A percentile compares a stretch with the other conserved stretches of the same genome.
phyloP scores from a whole-genome alignment of 805 yeast species.

The Ogataea pignaliae region DNA sequence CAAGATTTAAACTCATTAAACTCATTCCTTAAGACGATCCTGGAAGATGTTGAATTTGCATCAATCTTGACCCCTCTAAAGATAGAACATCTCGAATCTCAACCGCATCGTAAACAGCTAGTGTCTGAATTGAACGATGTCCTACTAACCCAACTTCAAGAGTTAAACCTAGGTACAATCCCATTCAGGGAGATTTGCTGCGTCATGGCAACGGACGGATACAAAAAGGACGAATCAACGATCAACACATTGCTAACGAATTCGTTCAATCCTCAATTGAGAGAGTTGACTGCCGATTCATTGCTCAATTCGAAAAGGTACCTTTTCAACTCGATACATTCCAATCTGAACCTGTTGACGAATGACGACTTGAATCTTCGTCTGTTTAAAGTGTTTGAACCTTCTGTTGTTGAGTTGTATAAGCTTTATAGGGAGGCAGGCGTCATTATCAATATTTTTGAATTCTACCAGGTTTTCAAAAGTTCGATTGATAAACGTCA shows the following conservation, averaged over 20 bases:
- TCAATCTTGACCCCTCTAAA: slow-evolving; percentile 14
- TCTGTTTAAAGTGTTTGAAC: slow-evolving; percentile 39
- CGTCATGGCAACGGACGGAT: slow-evolving; percentile 20
- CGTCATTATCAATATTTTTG: slow-evolving; percentile 37
- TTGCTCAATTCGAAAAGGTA: slow-evolving; percentile 36
- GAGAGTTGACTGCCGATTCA: slow-evolving; percentile 37
- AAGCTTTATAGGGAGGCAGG: slow-evolving; percentile 78
- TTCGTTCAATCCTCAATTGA: slow-evolving; percentile 40
- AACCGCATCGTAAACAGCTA: slow-evolving; percentile 7
- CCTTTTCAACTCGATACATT: slow-evolving; percentile 24
- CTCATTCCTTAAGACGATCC: slow-evolving; percentile 17
- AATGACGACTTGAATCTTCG: slow-evolving; percentile 12
- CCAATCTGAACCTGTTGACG: slow-evolving; percentile 10
- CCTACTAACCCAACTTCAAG: slow-evolving; percentile 16
- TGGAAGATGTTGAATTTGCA: slow-evolving; percentile 22
- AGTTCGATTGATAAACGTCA: slow-evolving; percentile 25
- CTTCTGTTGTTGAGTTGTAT: slow-evolving; percentile 52
- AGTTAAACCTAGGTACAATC: slow-evolving; percentile 22
- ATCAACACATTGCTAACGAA: slow-evolving; percentile 21
- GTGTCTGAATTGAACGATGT: slow-evolving; percentile 14
- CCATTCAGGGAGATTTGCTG: slow-evolving; percentile 40
- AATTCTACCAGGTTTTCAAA: slow-evolving; percentile 32
- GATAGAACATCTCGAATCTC: slow-evolving; percentile 2
- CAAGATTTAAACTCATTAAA: slow-evolving; percentile 9
- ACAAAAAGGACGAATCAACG: background rate